Evolutionary conservation across 1,284 basidiomycete genomes (phyloP), one percentile per base, ranked within the genome.

Genomic region (Megacollybia platyphylla): DNA sequence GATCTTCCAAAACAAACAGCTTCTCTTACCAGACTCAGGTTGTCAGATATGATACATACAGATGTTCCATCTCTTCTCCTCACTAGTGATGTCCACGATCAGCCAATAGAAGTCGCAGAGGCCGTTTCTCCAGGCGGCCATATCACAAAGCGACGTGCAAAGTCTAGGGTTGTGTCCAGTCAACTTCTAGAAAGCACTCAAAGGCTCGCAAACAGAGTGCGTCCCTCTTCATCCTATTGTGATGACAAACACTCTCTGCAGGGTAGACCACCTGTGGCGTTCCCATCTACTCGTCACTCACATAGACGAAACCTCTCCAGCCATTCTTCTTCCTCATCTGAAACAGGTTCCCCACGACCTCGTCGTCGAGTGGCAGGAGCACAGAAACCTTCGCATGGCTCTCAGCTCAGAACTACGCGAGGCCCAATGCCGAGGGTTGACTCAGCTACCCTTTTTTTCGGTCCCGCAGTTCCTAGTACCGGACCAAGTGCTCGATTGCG

Each of bases 51-150:
- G 49, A 24, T 24, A 5, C 20, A 64, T 65, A 42, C 60, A 62
- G 31, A 62, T 24, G 20, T 24, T 24, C 20, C 20, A 5, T 24
- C 20, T 24, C 20, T 24, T 24, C 20, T 24, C 20, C 64, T 9
- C 62, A 58, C 35, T 54, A 61, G 70, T 46, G 68, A 68, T 31
- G 66, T 64, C 51, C 52, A 60, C 40, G 60, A 70, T 50, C 61
- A 57, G 61, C 8, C 64, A 64, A 43, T 52, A 59, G 80, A 81
- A 48, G 76, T 81, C 18, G 76, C 67, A 2, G 79, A 79, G 50
- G 74, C 76, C 0, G 64, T 83, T 46, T 86, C 80, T 0, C 82
- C 80, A 2, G 78, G 76, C 17, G 81, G 81, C 0, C 83, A 84
- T 56, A 61, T 85, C 44, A 71, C 65, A 27, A 86, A 86, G 57